These are phyloP conservation scores for Fusarium protoensiforme DNA, from an alignment of 2,329 filamentous ascomycete species.

Conservation along the genomic window DNA sequence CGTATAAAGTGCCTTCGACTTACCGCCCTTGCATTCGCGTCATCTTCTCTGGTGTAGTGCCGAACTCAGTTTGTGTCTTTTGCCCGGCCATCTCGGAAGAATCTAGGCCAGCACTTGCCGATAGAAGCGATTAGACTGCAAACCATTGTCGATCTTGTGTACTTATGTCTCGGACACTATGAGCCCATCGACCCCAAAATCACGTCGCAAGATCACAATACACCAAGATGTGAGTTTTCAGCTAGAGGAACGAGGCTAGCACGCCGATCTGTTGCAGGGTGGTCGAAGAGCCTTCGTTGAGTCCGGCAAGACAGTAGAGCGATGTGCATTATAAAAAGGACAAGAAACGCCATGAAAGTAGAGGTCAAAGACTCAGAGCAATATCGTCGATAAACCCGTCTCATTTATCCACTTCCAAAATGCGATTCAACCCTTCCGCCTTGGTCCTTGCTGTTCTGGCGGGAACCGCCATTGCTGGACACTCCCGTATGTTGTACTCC, in stretches of 20 bases:
- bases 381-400: neutral
- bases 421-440: constrained; percentile 9
- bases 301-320: neutral
- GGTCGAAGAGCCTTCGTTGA: neutral
- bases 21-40: neutral
- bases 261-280: neutral
- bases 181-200: neutral
- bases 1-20: neutral
- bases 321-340: neutral
- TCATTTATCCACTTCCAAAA: neutral
- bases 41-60: neutral
- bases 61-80: neutral
- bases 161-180: neutral
- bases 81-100: neutral
- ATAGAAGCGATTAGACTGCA: neutral
- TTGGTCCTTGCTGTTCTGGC: constrained; percentile 5
- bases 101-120: neutral
- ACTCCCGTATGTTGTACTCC: neutral
- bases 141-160: neutral
- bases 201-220: neutral
- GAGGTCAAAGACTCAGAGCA: neutral
- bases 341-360: neutral
- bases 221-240: neutral
- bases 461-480: constrained; percentile 3
- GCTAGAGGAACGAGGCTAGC: neutral